A percentile compares a stretch with the other conserved stretches of the same genome.
These are phyloP conservation scores for Aspergillus quadrilineatus DNA, from an alignment of 2,329 filamentous ascomycete species.

Conservation along the genomic window DNA sequence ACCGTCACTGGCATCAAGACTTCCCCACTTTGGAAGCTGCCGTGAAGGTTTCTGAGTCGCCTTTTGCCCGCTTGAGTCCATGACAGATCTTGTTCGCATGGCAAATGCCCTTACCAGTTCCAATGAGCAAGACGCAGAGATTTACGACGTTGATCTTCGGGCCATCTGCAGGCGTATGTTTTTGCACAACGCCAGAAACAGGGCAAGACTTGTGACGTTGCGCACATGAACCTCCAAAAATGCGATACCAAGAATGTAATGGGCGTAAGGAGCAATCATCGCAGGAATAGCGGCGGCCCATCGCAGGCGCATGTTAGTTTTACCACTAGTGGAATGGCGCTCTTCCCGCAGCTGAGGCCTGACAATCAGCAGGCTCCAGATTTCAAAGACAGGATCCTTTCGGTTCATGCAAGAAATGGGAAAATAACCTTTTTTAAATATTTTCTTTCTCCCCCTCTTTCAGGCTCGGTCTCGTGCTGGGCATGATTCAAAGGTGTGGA, in stretches of 20 bases:
- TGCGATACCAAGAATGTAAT: neutral
- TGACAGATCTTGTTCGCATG: neutral
- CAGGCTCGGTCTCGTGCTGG: neutral
- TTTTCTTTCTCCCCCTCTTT: neutral
- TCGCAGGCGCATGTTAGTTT: slow-evolving; percentile 5
- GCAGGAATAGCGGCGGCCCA: neutral
- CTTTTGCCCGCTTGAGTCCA: neutral
- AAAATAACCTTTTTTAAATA: neutral
- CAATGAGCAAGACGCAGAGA: neutral
- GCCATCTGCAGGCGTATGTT: neutral
- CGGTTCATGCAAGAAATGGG: neutral
- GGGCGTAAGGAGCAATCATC: neutral
- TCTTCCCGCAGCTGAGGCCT: slow-evolving; percentile 10
- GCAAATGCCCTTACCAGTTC: neutral
- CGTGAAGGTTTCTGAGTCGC: neutral
- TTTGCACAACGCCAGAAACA: neutral
- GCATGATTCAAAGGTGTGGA: slow-evolving; percentile 6
- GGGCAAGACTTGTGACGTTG: neutral
- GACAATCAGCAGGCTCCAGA: neutral
- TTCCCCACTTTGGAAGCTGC: neutral
- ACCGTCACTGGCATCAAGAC: neutral
- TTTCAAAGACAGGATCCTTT: neutral
- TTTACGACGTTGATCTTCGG: neutral
- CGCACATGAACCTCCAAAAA: neutral
- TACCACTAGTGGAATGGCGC: slow-evolving; percentile 8